Conservation (phyloP, 805 yeast genomes). For the Debaryomyces prosopidis region DNA sequence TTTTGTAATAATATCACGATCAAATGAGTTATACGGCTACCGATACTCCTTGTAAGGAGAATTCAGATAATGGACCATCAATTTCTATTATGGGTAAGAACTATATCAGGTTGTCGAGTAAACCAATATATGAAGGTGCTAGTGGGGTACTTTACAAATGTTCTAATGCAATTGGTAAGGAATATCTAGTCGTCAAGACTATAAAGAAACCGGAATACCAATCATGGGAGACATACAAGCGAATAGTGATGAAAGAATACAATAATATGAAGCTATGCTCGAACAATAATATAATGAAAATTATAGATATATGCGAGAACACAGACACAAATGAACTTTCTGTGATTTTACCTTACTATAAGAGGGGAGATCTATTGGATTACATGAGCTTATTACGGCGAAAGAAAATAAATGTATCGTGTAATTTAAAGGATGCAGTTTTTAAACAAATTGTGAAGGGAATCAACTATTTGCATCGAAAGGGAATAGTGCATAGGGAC, state of each 20-base stretch:
- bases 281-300: slow-evolving; percentile 29
- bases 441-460: slow-evolving; percentile 49
- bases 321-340: slow-evolving; percentile 23
- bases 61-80: not conserved
- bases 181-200: slow-evolving; percentile 29
- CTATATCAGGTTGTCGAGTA: slow-evolving; percentile 24
- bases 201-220: slow-evolving; percentile 22
- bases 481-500: slow-evolving; percentile 50
- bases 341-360: slow-evolving; percentile 43
- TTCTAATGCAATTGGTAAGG: slow-evolving; percentile 16
- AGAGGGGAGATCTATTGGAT: slow-evolving; percentile 49
- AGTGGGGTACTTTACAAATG: slow-evolving; percentile 40
- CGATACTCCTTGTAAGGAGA: no score
- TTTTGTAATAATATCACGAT: no score
- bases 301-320: slow-evolving; percentile 23
- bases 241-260: slow-evolving; percentile 31
- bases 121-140: slow-evolving; percentile 43
- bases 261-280: slow-evolving; percentile 24
- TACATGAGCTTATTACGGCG: slow-evolving; percentile 41
- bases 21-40: no score
- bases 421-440: slow-evolving; percentile 43
- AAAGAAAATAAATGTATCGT: slow-evolving; percentile 26
- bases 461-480: slow-evolving; percentile 44
- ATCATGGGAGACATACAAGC: slow-evolving; percentile 14
- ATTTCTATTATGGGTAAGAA: slow-evolving; percentile 18